These are phyloP conservation scores for Linnemannia zychae DNA, from an alignment of 192 early-diverging fungal genomes.

Conservation along the genomic window DNA sequence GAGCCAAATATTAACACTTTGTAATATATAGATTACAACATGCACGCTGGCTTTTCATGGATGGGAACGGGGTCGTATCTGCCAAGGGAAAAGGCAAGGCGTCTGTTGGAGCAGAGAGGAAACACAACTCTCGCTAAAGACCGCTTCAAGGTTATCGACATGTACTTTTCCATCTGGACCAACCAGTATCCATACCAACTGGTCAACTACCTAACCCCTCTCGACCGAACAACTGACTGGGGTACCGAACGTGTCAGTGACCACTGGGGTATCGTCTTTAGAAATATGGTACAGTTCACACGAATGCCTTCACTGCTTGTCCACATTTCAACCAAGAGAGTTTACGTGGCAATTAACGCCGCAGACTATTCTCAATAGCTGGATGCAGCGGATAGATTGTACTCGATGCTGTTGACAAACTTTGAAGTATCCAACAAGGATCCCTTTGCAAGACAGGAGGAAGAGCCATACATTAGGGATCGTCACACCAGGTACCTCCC, in stretches of 20 bases:
- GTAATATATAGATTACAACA: slow-evolving; percentile 45
- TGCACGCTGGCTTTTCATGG: slow-evolving; percentile 70
- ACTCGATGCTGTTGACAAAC: slow-evolving; percentile 57
- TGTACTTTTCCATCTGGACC: slow-evolving; percentile 72
- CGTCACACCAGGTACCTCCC: slow-evolving; percentile 58
- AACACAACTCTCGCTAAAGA: slow-evolving; percentile 62
- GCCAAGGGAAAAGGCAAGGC: slow-evolving; percentile 63
- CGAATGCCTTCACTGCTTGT: too few species aligned
- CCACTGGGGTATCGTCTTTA: slow-evolving; percentile 62
- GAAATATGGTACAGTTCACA: slow-evolving; percentile 51
- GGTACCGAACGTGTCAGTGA: slow-evolving; percentile 59
- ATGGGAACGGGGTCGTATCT: slow-evolving; percentile 65
- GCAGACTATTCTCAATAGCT: slow-evolving; percentile 34
- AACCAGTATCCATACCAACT: slow-evolving; percentile 72
- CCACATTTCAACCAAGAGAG: too few species aligned
- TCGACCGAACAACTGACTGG: slow-evolving; percentile 60
- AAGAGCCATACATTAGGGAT: slow-evolving; percentile 56
- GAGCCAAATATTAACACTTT: not conserved
- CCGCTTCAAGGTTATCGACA: slow-evolving; percentile 59
- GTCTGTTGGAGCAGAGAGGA: slow-evolving; percentile 65
- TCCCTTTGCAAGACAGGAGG: slow-evolving; percentile 61
- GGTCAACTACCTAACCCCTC: slow-evolving; percentile 59
- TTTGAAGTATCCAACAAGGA: slow-evolving; percentile 55
- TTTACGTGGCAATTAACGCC: not conserved
- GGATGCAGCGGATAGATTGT: slow-evolving; percentile 65